These are phyloP conservation scores for Brassica nigra DNA, from an alignment of 345 rosid genomes.

Conservation along the genomic window DNA sequence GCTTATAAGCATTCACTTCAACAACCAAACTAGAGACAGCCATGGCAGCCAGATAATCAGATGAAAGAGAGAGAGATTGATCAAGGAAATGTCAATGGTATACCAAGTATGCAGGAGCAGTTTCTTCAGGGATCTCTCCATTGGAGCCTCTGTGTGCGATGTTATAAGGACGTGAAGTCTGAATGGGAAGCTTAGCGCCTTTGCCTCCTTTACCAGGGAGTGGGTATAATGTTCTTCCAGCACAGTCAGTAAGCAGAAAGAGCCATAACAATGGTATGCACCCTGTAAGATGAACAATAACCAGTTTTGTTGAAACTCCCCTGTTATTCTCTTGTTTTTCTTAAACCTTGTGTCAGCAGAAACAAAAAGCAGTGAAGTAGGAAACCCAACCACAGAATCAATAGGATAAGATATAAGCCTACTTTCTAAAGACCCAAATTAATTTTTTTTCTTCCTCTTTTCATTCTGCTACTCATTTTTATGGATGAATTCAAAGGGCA, in stretches of 20 bases:
- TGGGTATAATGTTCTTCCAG: conserved; percentile 75
- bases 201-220: conserved; percentile 50
- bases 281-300: conserved; percentile 45
- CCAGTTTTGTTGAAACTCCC: background rate
- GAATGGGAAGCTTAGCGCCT: conserved; percentile 53
- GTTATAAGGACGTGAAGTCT: conserved; percentile 87
- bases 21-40: background rate
- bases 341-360: background rate
- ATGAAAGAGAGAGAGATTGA: background rate
- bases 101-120: conserved; percentile 84
- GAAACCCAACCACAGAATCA: background rate
- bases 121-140: conserved; percentile 98
- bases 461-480: background rate
- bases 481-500: background rate
- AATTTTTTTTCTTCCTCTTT: background rate
- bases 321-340: background rate
- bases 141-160: conserved; percentile 95
- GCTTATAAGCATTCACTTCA: background rate
- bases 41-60: background rate
- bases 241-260: conserved; percentile 49
- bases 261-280: conserved; percentile 48
- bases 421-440: background rate
- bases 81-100: background rate
- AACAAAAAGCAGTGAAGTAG: background rate
- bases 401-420: background rate